Evolutionary conservation across 2,329 filamentous ascomycete genomes (phyloP), one percentile per base, ranked within the genome.

Genomic region (Colletotrichum neosansevieriae): DNA sequence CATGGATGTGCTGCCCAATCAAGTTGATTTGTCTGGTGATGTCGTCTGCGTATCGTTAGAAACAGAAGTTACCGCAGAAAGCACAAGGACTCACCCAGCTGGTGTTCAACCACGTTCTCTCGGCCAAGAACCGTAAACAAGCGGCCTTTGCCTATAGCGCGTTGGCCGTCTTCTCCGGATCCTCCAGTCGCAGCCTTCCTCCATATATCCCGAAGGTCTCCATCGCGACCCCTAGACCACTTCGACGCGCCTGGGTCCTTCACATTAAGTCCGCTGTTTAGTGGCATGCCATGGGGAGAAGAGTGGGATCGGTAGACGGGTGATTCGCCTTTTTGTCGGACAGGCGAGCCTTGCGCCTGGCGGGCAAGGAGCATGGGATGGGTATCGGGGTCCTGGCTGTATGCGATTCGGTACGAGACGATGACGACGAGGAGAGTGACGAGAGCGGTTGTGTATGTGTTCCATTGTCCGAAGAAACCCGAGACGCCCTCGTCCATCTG

Each of bases 141-240:
- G 74, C 89, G 89, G 68, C 92, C 92, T 71, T 89, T 89, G 45
- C 87, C 87, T 1, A 85, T 83, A 45, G 86, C 82, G 32, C 82
- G 76, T 44, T 87, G 85, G 36, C 90, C 91, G 51, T 90, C 87
- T 40, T 89, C 88, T 63, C 89, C 87, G 15, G 86, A 80, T 9
- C 87, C 82, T 57, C 93, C 93, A 63, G 84, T 84, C 10, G 90
- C 84, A 47, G 89, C 92, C 75, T 88, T 87, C 71, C 91, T 89
- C 96, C 96, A 99, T 64, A 99, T 85, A 79, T 99, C 95, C 62
- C 95, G 88, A 72, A 99, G 83, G 74, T 99, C 95, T 50, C 96
- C 96, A 78, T 97, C 91, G 63, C 92, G 90, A 56, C 95, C 95
- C 64, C 86, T 84, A 10, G 91, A 86, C 92, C 94, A 98, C 80